Conservation (phyloP, 129 eudicot genomes). For the Tanacetum coccineum region DNA sequence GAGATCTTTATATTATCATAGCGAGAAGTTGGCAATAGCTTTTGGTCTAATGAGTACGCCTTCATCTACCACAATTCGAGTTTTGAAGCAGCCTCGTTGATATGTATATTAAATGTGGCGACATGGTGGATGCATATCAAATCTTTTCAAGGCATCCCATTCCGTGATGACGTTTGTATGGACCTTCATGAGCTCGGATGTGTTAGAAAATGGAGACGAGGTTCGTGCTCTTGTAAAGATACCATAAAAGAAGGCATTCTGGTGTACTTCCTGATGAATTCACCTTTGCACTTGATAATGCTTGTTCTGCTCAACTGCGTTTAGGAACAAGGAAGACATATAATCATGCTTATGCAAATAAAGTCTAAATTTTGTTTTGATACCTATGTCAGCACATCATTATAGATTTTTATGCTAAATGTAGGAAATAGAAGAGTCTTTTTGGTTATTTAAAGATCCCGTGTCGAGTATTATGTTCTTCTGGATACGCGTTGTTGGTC, state of each 20-base stretch:
- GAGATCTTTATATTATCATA: slow-evolving; percentile 43
- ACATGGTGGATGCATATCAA: slow-evolving; percentile 32
- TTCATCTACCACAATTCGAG: too few relatives aligned
- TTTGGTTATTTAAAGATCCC: slow-evolving; percentile 30
- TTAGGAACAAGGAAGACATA: slow-evolving; percentile 52
- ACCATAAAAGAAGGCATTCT: slow-evolving; percentile 39
- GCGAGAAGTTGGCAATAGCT: too few relatives aligned
- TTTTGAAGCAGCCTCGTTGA: slow-evolving; percentile 41
- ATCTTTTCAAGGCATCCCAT: slow-evolving; percentile 35
- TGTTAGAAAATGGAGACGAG: slow-evolving; percentile 46
- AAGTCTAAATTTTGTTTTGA: slow-evolving; percentile 34
- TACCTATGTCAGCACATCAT: slow-evolving; percentile 38
- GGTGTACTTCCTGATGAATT: slow-evolving; percentile 42
- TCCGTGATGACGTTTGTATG: slow-evolving; percentile 46
- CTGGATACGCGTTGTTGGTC: slow-evolving; percentile 52
- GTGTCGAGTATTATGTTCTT: slow-evolving; percentile 21
- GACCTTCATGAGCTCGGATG: slow-evolving; percentile 50
- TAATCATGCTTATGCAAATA: slow-evolving; percentile 43
- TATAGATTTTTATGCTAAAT: slow-evolving; percentile 48
- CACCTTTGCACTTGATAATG: slow-evolving; percentile 51
- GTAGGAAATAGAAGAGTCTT: slow-evolving; percentile 49
- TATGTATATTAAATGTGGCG: slow-evolving; percentile 45
- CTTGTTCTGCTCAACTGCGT: slow-evolving; percentile 43
- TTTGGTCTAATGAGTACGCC: too few relatives aligned
- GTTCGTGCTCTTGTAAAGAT: slow-evolving; percentile 34